Base-by-base conservation (phyloP, 495 filamentous ascomycete species). In the Rostrohypoxylon terebratum region DNA sequence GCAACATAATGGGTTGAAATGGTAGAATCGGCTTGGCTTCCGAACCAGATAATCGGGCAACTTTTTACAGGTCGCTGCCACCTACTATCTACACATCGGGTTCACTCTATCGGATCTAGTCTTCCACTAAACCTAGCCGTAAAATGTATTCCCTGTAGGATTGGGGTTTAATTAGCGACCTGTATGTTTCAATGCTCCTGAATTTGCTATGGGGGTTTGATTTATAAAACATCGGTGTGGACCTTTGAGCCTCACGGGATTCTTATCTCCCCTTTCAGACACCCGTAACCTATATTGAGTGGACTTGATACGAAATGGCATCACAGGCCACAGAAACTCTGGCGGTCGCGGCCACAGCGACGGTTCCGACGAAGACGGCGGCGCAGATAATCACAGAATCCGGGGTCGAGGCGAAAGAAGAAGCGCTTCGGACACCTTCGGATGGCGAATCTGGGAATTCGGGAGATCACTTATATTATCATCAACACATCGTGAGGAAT, bases 281-380 rank as follows among this genome's bases (percentile, higher is more conserved):
- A 2, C 9, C 7, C 6, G 1, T 36, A 60, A 25, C 16, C 1
- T 47, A 64, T 13, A 1, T 40, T 36, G 23, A 42, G 42, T 59
- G 18, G 7, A 16, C 21, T 5, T 7, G 10, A 16, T 21, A 16
- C 11, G 1, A 11, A 38, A 71, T 71, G 68, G 57, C 68, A 7
- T 71, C 68, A 14, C 68, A 58, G 36, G 57, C 58, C 57, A 66
- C 68, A 4, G 62, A 66, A 50, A 66, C 68, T n/a, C 31, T 71
- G 2, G 68, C 62, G 14, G 57, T 66, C 13, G 68, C 57, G 16
- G 62, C 68, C 20, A 34, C 62, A 0, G 47, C 48, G 1, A 20
- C 61, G 1, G 61, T 36, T 11, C 45, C 68, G 13, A 47, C 68
- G 5, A 64, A 71, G 23, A 66, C 62, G 9, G 62, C 62, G 4